These are phyloP conservation scores for Aspergillus sp. DNA, from an alignment of 2,329 filamentous ascomycete genomes.

Conservation along the genomic window DNA sequence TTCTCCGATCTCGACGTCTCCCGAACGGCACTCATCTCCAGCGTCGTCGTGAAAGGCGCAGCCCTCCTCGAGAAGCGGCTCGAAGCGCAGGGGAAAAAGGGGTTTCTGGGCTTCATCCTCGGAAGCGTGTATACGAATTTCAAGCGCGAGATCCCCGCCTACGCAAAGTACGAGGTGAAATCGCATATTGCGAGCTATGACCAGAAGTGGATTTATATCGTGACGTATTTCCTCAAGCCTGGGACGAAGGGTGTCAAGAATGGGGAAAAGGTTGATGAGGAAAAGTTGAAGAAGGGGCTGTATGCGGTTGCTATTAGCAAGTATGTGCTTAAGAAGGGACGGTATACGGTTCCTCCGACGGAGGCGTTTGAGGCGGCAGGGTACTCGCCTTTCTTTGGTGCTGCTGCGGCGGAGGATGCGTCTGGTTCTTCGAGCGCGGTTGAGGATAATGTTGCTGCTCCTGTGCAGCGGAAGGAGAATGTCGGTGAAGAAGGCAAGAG, in stretches of 20 bases:
- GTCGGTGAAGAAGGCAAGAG: conserved; percentile 33
- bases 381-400: conserved; percentile 58
- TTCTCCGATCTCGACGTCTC: conserved; percentile 81
- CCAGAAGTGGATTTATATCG: conserved; percentile 73
- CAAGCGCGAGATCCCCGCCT: conserved; percentile 66
- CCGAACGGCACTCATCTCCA: conserved; percentile 73
- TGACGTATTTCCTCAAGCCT: conserved; percentile 65
- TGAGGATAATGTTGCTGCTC: conserved; percentile 24
- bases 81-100: conserved; percentile 44
- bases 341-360: conserved; percentile 80
- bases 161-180: conserved; percentile 69
- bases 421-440: conserved; percentile 29
- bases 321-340: conserved; percentile 76
- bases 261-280: conserved; percentile 31
- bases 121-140: conserved; percentile 72
- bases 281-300: conserved; percentile 40
- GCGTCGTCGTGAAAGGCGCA: conserved; percentile 58
- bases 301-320: conserved; percentile 70
- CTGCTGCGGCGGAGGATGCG: conserved; percentile 27
- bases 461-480: conserved; percentile 24
- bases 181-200: conserved; percentile 69
- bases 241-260: conserved; percentile 30
- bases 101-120: conserved; percentile 59
- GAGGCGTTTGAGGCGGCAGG: conserved; percentile 66
- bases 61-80: conserved; percentile 49